These are phyloP conservation scores for Penicillium coprophilum DNA, from an alignment of 495 filamentous ascomycete species.

Conservation along the genomic window DNA sequence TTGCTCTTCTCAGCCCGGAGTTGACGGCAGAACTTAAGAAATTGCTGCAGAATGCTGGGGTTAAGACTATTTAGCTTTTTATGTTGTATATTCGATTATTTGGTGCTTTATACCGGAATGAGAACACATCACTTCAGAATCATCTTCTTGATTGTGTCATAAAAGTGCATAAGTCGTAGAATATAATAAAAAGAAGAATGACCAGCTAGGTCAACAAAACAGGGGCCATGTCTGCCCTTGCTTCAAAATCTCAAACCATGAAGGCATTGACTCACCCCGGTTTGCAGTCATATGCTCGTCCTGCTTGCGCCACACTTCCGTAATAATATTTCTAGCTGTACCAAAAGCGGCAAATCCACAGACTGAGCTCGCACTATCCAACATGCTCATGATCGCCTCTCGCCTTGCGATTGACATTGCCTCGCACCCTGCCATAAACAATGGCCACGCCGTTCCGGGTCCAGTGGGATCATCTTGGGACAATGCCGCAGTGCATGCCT, in stretches of 20 bases:
- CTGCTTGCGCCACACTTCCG: conserved; percentile 31
- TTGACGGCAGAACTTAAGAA: conserved; percentile 28
- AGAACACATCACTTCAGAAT: not conserved
- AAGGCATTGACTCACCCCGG: conserved; percentile 28
- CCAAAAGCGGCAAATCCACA: conserved; percentile 28
- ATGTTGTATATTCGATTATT: not conserved
- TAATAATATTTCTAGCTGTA: conserved; percentile 29
- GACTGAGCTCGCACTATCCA: conserved; percentile 26
- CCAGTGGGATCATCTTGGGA: conserved; percentile 19
- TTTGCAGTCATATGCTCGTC: conserved; percentile 29
- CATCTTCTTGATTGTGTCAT: not conserved
- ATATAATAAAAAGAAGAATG: not conserved
- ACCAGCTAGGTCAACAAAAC: conserved; percentile 21
- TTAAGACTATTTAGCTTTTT: conserved; percentile 30
- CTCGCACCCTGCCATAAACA: conserved; percentile 39
- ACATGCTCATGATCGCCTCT: conserved; percentile 22
- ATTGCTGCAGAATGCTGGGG: conserved; percentile 32
- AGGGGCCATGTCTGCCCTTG: conserved; percentile 33
- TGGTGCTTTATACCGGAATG: not conserved
- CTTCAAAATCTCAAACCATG: conserved; percentile 31
- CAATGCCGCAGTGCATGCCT: conserved; percentile 23
- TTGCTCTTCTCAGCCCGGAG: conserved; percentile 28
- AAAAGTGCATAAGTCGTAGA: not conserved
- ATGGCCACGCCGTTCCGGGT: conserved; percentile 35
- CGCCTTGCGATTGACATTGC: conserved; percentile 25